These are phyloP conservation scores for Crinitomyces ghanaensis DNA, from an alignment of 805 yeast genomes.

Conservation along the genomic window DNA sequence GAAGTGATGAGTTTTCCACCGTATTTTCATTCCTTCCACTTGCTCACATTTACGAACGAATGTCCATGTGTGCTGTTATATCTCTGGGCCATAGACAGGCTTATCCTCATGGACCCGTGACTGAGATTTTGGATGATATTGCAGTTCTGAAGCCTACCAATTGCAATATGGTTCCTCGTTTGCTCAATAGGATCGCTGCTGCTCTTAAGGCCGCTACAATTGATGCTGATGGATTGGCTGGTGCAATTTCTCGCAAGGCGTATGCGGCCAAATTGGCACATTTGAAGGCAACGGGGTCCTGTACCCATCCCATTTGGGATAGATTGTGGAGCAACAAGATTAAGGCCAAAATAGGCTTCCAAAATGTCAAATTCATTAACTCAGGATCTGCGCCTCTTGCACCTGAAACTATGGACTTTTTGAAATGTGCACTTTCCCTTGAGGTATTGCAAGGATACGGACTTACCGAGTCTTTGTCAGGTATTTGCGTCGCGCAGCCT, in stretches of 20 bases:
- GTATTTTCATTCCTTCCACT: slow-evolving; percentile 38
- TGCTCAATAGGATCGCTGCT: slow-evolving; percentile 50
- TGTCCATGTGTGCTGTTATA: slow-evolving; percentile 33
- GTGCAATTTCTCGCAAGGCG: slow-evolving; percentile 30
- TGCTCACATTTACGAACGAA: slow-evolving; percentile 49
- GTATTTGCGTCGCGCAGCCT: slow-evolving; percentile 32
- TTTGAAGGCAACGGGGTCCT: slow-evolving; percentile 28
- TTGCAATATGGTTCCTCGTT: slow-evolving; percentile 52
- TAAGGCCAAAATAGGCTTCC: slow-evolving; percentile 37
- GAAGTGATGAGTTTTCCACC: slow-evolving; percentile 18
- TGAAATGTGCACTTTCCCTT: slow-evolving; percentile 49
- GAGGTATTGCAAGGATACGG: slow-evolving; percentile 66
- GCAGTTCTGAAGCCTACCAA: slow-evolving; percentile 41
- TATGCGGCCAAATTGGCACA: slow-evolving; percentile 30
- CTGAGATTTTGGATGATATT: slow-evolving; percentile 48
- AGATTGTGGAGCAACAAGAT: slow-evolving; percentile 33
- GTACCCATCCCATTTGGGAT: slow-evolving; percentile 30
- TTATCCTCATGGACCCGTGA: slow-evolving; percentile 44
- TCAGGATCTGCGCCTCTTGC: slow-evolving; percentile 67
- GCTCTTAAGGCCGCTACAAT: slow-evolving; percentile 41
- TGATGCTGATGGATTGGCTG: slow-evolving; percentile 36
- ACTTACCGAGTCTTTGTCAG: slow-evolving; percentile 62
- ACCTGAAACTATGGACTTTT: slow-evolving; percentile 45
- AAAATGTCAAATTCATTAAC: slow-evolving; percentile 30
- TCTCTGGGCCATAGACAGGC: slow-evolving; percentile 40